A percentile compares a stretch with the other conserved stretches of the same genome.
Conservation (phyloP, 208 protist genomes). For the Leishmania turanica region DNA sequence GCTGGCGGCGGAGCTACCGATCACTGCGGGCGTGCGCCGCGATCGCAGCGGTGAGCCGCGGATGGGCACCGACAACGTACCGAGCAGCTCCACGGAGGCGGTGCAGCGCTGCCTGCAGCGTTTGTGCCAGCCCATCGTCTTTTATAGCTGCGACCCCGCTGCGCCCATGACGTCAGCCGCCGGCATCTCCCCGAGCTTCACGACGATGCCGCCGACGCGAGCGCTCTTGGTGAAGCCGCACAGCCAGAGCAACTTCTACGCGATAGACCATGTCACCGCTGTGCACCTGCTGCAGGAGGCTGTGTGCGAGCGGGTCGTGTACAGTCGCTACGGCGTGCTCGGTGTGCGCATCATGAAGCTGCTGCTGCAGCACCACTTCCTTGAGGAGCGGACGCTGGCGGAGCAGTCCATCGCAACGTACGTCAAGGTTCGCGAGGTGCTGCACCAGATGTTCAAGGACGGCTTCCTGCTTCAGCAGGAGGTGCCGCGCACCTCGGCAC, state of each 20-base stretch:
- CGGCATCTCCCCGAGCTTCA: neutral
- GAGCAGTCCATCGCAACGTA: constrained; percentile 82
- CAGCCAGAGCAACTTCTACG: constrained; percentile 19
- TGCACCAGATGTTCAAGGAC: constrained; percentile 81
- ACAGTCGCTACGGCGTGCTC: constrained; percentile 74
- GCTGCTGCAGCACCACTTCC: constrained; percentile 64
- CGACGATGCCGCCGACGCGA: constrained; percentile 6
- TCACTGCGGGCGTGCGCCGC: constrained; percentile 12
- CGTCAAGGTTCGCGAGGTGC: constrained; percentile 55
- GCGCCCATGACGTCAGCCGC: constrained; percentile 4
- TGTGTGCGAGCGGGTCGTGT: constrained; percentile 73
- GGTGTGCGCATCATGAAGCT: constrained; percentile 84
- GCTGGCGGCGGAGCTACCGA: constrained; percentile 22
- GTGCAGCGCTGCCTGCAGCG: constrained; percentile 30
- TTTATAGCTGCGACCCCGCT: constrained; percentile 18
- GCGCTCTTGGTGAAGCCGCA: constrained; percentile 22
- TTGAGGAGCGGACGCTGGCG: constrained; percentile 80
- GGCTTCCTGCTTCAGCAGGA: constrained; percentile 75
- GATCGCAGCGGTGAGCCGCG: constrained; percentile 20
- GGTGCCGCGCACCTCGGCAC: constrained; percentile 45
- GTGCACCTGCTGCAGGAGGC: constrained; percentile 46
- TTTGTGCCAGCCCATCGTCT: constrained; percentile 32
- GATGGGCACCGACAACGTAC: neutral
- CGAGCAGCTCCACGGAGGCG: constrained; percentile 21
- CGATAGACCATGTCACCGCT: constrained; percentile 30